Evolutionary conservation across 169 alveolate species (phyloP), one percentile per base, ranked within the genome.

Genomic region (Cryptosporidium felis): DNA sequence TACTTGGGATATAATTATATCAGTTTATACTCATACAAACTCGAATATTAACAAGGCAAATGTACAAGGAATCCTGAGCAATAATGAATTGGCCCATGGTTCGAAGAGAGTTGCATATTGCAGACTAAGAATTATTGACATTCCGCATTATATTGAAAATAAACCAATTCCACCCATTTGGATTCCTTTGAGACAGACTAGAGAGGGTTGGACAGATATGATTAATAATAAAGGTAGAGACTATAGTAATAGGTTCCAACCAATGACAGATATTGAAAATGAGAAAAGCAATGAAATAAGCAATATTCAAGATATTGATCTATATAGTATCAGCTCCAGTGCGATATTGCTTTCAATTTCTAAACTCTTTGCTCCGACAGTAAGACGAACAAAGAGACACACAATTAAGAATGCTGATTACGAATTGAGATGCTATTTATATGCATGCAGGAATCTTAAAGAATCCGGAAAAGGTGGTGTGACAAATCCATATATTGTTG

Each of bases 401-500:
- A 74, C 85, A 53, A 58, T 74, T 40, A 74, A 74, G 32, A 3
- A 16, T 26, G 90, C 89, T 65, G 95, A 93, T 40, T 93, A 93
- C 59, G 96, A 94, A 81, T 59, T 95, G 63, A 90, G 98, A 60
- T 92, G 96, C 60, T 95, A 95, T 80, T 49, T 95, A 14, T 93
- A 93, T 88, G 92, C 94, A 2, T 91, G 94, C 56, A 82, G 96
- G 80, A 89, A 92, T 58, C 80, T 93, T 4, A 46, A 51, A 18
- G 85, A 88, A 28, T 88, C 93, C 23, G 89, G 92, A 41, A 90
- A 79, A 41, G 90, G 81, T 38, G 91, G 89, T 16, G 88, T 89
- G 34, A 94, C 96, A 30, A 93, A 91, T 41, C 91, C 96, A 2
- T 82, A 90, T 62, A 90, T 93, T 9, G 93, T 91, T 89, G 89